These are phyloP conservation scores for Xylaria sp. DNA, from an alignment of 2,329 filamentous ascomycete species.

Conservation along the genomic window DNA sequence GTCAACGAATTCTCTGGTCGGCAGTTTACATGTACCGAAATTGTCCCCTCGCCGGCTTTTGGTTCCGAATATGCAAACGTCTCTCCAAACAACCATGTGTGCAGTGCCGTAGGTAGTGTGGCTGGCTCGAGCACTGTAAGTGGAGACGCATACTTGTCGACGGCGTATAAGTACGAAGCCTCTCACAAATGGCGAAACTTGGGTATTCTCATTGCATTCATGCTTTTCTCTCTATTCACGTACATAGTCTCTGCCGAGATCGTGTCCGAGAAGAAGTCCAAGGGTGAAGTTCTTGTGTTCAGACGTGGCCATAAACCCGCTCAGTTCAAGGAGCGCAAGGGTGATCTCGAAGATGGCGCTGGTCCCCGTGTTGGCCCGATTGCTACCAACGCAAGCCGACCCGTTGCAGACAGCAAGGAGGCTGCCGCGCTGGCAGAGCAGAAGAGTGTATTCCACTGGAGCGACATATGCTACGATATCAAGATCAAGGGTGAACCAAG, in stretches of 20 bases:
- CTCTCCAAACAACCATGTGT: constrained; percentile 59
- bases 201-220: constrained; percentile 74
- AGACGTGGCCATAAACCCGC: constrained; percentile 72
- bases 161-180: constrained; percentile 66
- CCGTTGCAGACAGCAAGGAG: constrained; percentile 53
- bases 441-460: constrained; percentile 86
- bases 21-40: constrained; percentile 63
- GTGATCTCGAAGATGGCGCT: constrained; percentile 66
- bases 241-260: constrained; percentile 75
- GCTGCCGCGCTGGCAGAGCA: constrained; percentile 61
- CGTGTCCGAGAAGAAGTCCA: constrained; percentile 74
- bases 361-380: constrained; percentile 60
- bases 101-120: constrained; percentile 67
- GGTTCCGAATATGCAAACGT: constrained; percentile 52
- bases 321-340: constrained; percentile 68
- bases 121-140: constrained; percentile 62
- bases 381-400: constrained; percentile 57
- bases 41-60: constrained; percentile 54
- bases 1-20: constrained; percentile 82
- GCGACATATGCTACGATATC: constrained; percentile 79
- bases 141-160: constrained; percentile 67
- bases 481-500: constrained; percentile 82
- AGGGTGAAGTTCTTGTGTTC: constrained; percentile 81
- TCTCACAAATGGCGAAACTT: constrained; percentile 76
- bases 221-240: constrained; percentile 66